Percentiles rank a stretch among this genome's conserved stretches.
Conservation (phyloP, 1,139 yeast genomes). For the Saccharomyces hybrid region DNA sequence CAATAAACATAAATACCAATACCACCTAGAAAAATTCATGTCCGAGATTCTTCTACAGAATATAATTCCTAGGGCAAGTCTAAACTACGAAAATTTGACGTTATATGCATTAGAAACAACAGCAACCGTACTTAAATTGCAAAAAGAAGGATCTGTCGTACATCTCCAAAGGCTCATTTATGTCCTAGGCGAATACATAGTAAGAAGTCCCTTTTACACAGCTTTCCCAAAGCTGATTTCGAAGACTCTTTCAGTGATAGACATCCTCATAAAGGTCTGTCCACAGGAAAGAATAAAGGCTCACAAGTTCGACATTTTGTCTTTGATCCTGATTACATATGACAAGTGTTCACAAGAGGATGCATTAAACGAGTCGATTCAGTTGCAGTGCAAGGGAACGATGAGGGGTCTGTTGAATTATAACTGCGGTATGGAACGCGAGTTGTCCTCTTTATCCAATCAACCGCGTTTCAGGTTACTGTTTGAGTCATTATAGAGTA, state of each 20-base stretch:
- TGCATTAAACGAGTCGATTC: not conserved
- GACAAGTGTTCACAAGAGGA: constrained; percentile 27
- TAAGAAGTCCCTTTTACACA: constrained; percentile 26
- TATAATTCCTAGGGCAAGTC: constrained; percentile 22
- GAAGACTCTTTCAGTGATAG: constrained; percentile 12
- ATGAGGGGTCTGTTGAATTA: not conserved
- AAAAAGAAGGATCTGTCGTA: constrained; percentile 11
- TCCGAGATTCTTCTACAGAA: constrained; percentile 23
- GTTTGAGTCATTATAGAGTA: not conserved
- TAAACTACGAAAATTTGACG: constrained; percentile 19
- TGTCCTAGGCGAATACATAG: constrained; percentile 24
- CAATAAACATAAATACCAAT: constrained; percentile 6
- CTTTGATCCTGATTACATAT: constrained; percentile 15
- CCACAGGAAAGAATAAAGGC: constrained; percentile 18
- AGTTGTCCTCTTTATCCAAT: not conserved
- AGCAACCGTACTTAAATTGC: constrained; percentile 5
- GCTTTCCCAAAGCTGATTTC: constrained; percentile 13
- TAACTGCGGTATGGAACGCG: not conserved
- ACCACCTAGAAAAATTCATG: constrained; percentile 13
- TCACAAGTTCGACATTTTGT: constrained; percentile 25
- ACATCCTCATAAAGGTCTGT: constrained; percentile 8
- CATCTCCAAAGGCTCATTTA: constrained; percentile 24
- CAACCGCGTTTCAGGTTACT: not conserved
- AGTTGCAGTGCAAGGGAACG: not conserved
- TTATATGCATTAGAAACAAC: constrained; percentile 10